These are phyloP conservation scores for Aquilaria sinensis DNA, from an alignment of 345 rosid species.

Conservation along the genomic window DNA sequence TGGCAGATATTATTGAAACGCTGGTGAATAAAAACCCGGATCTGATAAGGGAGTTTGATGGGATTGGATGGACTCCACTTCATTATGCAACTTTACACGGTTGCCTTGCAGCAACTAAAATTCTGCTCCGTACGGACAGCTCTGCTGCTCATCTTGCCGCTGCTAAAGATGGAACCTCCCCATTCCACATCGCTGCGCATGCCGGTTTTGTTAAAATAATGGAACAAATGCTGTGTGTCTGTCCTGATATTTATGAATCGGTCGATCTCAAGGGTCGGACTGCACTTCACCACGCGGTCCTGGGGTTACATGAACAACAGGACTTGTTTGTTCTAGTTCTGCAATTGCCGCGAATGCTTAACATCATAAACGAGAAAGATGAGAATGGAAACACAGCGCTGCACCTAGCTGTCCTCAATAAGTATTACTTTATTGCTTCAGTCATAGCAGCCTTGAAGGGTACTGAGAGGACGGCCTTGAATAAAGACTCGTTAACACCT, in stretches of 20 bases:
- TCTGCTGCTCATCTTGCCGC: constrained; percentile 10
- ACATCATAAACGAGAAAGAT: constrained; percentile 26
- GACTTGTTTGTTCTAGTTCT: constrained; percentile 18
- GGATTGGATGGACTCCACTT: constrained; percentile 23
- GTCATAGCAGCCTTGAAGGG: constrained; percentile 18
- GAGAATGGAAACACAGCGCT: constrained; percentile 34
- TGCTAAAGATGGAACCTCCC: constrained; percentile 21
- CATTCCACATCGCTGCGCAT: constrained; percentile 24
- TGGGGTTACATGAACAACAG: constrained; percentile 7
- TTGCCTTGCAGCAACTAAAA: constrained; percentile 14
- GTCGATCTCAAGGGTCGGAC: constrained; percentile 20
- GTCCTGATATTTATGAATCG: constrained; percentile 14
- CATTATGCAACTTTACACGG: constrained; percentile 22
- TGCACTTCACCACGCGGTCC: constrained; percentile 27
- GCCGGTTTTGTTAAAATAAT: constrained; percentile 13
- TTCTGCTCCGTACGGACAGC: constrained; percentile 3
- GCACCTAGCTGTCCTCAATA: constrained; percentile 30
- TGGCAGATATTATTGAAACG: constrained; percentile 13
- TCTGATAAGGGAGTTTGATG: constrained; percentile 12
- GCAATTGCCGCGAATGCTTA: constrained; percentile 3
- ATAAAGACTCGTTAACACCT: constrained; percentile 23
- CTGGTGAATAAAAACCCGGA: constrained; percentile 14
- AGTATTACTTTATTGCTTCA: constrained; percentile 4
- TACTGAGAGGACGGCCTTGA: constrained; percentile 26
- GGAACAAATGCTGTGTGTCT: constrained; percentile 1